These are phyloP conservation scores for Aspergillus eucalypticola DNA, from an alignment of 2,329 filamentous ascomycete species.

Conservation along the genomic window DNA sequence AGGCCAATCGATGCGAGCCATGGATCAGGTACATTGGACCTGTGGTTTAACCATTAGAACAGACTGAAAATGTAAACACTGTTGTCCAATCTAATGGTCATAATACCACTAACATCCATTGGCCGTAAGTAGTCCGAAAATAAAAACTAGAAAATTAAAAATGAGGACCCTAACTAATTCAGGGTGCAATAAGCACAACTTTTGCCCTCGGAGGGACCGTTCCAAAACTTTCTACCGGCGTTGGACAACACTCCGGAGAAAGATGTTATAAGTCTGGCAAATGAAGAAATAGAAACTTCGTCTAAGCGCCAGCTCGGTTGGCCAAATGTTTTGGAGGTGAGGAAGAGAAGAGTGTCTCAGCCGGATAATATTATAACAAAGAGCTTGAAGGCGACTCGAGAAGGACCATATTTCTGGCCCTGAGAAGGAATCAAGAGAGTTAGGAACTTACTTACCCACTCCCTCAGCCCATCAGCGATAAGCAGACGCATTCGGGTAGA, in stretches of 20 bases:
- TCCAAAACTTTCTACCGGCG: background rate
- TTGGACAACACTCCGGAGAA: background rate
- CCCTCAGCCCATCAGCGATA: background rate
- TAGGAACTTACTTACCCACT: background rate
- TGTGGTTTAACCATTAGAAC: background rate
- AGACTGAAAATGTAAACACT: background rate
- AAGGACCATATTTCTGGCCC: background rate
- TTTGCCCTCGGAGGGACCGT: background rate
- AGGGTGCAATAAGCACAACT: background rate
- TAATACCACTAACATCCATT: background rate
- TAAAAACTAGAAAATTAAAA: background rate
- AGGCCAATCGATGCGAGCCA: conserved; percentile 4
- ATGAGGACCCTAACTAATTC: background rate
- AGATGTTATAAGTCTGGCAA: background rate
- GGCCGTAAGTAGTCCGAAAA: background rate
- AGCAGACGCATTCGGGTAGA: background rate
- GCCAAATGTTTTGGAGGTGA: conserved; percentile 2
- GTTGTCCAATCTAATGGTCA: background rate
- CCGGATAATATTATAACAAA: conserved; percentile 2
- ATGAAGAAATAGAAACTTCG: background rate
- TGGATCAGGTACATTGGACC: conserved; percentile 1
- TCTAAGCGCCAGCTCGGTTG: conserved; percentile 5
- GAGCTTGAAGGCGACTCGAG: background rate
- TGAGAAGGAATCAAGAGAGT: background rate
- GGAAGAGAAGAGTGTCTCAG: conserved; percentile 7